Percentiles rank a stretch among this genome's conserved stretches.
These are phyloP conservation scores for Lagenaria siceraria DNA, from an alignment of 306 rosid species.

Conservation along the genomic window DNA sequence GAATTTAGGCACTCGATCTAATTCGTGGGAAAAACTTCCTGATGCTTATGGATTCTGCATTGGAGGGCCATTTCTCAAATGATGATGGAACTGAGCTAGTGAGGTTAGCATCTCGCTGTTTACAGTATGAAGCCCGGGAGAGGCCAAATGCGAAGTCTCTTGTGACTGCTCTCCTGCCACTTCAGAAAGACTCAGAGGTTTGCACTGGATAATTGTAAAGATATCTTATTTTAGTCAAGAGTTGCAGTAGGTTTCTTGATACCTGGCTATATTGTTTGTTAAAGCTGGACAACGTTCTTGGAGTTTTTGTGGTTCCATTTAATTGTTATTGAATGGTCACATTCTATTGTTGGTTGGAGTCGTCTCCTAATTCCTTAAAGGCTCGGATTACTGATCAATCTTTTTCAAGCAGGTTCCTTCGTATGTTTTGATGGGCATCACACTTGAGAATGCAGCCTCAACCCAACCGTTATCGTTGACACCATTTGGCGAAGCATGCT, in stretches of 20 bases:
- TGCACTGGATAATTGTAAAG: neutral
- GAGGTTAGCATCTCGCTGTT: constrained; percentile 86
- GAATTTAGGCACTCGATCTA: constrained; percentile 73
- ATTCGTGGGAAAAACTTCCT: constrained; percentile 83
- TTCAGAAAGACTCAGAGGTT: constrained; percentile 94
- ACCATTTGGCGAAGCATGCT: constrained; percentile 84
- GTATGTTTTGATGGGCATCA: constrained; percentile 62
- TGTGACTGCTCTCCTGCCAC: constrained; percentile 57
- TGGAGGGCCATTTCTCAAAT: constrained; percentile 89
- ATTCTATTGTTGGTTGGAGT: neutral
- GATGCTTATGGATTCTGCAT: constrained; percentile 94
- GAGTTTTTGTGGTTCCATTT: neutral
- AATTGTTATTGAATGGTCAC: neutral
- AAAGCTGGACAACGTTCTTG: neutral
- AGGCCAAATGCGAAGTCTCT: constrained; percentile 92
- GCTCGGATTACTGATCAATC: constrained; percentile 30
- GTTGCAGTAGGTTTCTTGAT: neutral
- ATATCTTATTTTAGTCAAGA: neutral
- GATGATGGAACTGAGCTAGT: constrained; percentile 95
- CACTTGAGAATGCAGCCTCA: constrained; percentile 42
- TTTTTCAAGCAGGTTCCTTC: constrained; percentile 63
- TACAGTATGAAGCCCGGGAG: constrained; percentile 95
- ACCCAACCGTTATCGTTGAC: constrained; percentile 56
- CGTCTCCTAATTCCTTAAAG: neutral
- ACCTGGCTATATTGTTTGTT: neutral